Evolutionary conservation across 1,139 yeast genomes (phyloP).

Genomic region (Yamadazyma dendronema): DNA sequence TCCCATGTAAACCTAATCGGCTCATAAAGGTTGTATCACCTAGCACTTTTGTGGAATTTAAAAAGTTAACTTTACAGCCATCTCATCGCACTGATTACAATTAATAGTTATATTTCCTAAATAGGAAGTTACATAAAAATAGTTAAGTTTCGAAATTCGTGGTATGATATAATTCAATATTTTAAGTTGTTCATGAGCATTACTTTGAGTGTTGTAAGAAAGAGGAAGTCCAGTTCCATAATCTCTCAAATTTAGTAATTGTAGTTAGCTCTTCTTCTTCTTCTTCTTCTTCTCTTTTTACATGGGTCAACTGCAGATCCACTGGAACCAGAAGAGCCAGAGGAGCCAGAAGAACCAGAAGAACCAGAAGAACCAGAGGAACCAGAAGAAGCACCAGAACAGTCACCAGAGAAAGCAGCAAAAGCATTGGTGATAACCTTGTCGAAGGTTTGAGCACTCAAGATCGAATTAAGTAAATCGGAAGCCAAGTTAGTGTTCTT

Average conservation of each 20-base stretch:
- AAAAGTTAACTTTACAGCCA: too few relatives aligned
- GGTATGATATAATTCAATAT: slow-evolving; percentile 7
- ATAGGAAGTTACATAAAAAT: background rate
- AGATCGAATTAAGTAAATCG: slow-evolving; percentile 34
- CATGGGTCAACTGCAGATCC: slow-evolving; percentile 22
- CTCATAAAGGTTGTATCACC: too few relatives aligned
- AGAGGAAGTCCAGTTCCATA: too few relatives aligned
- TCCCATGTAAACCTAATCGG: too few relatives aligned
- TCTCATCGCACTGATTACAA: background rate
- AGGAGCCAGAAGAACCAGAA: slow-evolving; percentile 12
- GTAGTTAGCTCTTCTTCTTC: slow-evolving; percentile 24
- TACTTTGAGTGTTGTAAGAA: too few relatives aligned
- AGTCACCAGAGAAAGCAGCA: slow-evolving; percentile 43
- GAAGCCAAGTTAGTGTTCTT: slow-evolving; percentile 37
- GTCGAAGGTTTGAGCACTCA: slow-evolving; percentile 32
- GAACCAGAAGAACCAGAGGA: slow-evolving; percentile 13
- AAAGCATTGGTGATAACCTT: slow-evolving; percentile 42
- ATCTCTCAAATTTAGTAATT: slow-evolving; percentile 25
- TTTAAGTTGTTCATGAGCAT: slow-evolving; percentile 2
- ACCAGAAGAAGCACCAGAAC: slow-evolving; percentile 20
- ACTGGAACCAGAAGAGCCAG: slow-evolving; percentile 14
- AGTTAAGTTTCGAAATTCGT: background rate
- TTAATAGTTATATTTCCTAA: background rate
- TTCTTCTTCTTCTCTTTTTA: slow-evolving; percentile 38
- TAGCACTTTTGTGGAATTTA: background rate